Evolutionary conservation across 1,284 basidiomycete species (phyloP).

Genomic region (Coriolopsis trogii): DNA sequence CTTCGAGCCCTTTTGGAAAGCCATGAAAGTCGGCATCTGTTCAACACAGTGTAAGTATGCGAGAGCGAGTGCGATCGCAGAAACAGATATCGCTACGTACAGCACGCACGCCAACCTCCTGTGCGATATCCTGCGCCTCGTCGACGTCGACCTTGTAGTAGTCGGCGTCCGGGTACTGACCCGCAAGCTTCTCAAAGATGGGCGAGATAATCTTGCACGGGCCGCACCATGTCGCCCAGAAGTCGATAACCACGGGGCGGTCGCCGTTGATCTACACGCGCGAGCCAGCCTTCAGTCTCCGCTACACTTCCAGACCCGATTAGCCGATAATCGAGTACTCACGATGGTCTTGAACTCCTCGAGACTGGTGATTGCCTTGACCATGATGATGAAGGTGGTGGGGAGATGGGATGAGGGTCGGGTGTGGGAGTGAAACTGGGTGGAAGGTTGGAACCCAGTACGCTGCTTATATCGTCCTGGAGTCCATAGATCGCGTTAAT

Average conservation of each 20-base stretch:
- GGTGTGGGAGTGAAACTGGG: conserved; percentile 1
- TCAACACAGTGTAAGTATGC: background rate
- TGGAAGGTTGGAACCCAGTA: background rate
- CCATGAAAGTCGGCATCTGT: conserved; percentile 78
- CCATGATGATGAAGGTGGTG: conserved; percentile 29
- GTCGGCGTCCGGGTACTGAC: conserved; percentile 51
- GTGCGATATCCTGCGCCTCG: conserved; percentile 50
- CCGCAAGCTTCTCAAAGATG: conserved; percentile 74
- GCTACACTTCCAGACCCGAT: background rate
- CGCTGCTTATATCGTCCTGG: conserved; percentile 14
- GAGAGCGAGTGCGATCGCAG: background rate
- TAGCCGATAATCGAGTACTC: conserved; percentile 21
- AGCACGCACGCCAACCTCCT: conserved; percentile 75
- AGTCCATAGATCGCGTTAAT: conserved; percentile 16
- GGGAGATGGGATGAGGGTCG: background rate
- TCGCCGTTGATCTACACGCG: conserved; percentile 56
- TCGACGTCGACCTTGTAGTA: conserved; percentile 90
- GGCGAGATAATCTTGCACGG: conserved; percentile 82
- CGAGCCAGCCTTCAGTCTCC: conserved; percentile 4
- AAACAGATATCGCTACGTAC: conserved; percentile 40
- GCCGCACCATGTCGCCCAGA: conserved; percentile 77
- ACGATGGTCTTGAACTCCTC: conserved; percentile 60
- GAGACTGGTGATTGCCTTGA: conserved; percentile 52
- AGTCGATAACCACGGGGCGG: conserved; percentile 72
- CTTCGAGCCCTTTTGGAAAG: conserved; percentile 71